Percentiles rank a stretch among this genome's conserved stretches.
Conservation (phyloP, 1,284 basidiomycete genomes). For the Leccinum solheimii region DNA sequence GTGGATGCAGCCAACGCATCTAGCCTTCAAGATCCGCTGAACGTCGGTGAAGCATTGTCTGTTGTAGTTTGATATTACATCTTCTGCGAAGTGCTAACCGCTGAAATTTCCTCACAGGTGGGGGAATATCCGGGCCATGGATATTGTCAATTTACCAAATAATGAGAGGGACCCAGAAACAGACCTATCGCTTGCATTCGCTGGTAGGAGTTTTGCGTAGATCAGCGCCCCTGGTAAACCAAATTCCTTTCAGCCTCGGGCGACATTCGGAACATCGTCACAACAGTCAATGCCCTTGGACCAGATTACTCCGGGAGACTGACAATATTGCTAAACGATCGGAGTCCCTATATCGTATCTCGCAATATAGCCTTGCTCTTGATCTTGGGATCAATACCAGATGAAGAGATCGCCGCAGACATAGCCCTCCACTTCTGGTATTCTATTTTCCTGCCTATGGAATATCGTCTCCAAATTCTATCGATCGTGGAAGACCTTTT, state of each 20-base stretch:
- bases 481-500: constrained; percentile 22
- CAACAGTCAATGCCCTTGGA: constrained; percentile 27
- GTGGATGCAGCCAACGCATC: constrained; percentile 15
- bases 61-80: constrained; percentile 2
- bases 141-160: constrained; percentile 43
- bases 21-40: constrained; percentile 15
- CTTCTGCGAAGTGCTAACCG: neutral
- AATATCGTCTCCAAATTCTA: constrained; percentile 30
- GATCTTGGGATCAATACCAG: constrained; percentile 36
- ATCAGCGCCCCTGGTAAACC: constrained; percentile 5
- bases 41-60: constrained; percentile 24
- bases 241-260: constrained; percentile 22
- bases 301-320: constrained; percentile 25
- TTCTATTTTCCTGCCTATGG: constrained; percentile 40
- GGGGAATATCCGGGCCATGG: constrained; percentile 34
- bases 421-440: constrained; percentile 47
- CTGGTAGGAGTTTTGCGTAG: constrained; percentile 25
- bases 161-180: constrained; percentile 37
- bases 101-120: constrained; percentile 9
- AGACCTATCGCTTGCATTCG: constrained; percentile 38
- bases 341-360: constrained; percentile 23
- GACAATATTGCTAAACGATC: constrained; percentile 41
- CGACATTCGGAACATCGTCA: constrained; percentile 28
- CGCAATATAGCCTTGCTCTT: constrained; percentile 42
- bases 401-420: constrained; percentile 37